Base-by-base conservation (phyloP, 192 early-diverging fungal species). In the Podila minutissima region DNA sequence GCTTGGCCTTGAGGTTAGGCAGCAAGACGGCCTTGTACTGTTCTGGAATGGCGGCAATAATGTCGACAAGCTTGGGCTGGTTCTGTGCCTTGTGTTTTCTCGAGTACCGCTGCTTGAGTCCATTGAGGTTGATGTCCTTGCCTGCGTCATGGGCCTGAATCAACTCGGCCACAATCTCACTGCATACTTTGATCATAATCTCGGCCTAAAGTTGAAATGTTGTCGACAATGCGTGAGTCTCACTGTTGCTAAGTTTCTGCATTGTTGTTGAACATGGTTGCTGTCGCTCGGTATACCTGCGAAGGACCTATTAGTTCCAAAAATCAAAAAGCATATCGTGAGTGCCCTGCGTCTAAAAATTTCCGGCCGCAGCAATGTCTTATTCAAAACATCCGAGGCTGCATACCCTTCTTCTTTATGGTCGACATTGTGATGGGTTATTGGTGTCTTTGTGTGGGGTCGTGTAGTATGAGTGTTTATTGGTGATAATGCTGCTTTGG, bases 1-100 rank as follows among this genome's bases (percentile, higher is more conserved):
- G 98, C 86, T 98, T 98, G 37, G 97, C 98, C 66, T 95, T 93
- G 26, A 99, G 87, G 35, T 89, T 89, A 2, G 97, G 96, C 20
- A 99, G 83, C 17, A 99, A 85, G n/a, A 85, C 85, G 32, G 92
- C 87, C 64, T 89, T 93, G 85, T 98, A 89, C 71, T 97, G 91
- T 82, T 97, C 96, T 3, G 98, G 98, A 69, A 99, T 98, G 35
- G 96, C 98, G 12, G 97, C 95, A 59, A 99, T 98, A 63, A 99
- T 99, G 76, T 99, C 98, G 17, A 97, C 96, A 7, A 99, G 89
- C 68, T 93, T 93, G 12, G 98, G 98, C 84, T 97, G 97, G 38
- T 92, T 91, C 55, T 89, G 88, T 13, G 98, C 88, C 63, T 91
- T 94, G 83, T 93, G 89, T 28, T 85, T 82, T 17, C 92, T 77